These are phyloP conservation scores for Akanthomyces uredinophilus DNA, from an alignment of 2,329 filamentous ascomycete genomes.

Conservation along the genomic window DNA sequence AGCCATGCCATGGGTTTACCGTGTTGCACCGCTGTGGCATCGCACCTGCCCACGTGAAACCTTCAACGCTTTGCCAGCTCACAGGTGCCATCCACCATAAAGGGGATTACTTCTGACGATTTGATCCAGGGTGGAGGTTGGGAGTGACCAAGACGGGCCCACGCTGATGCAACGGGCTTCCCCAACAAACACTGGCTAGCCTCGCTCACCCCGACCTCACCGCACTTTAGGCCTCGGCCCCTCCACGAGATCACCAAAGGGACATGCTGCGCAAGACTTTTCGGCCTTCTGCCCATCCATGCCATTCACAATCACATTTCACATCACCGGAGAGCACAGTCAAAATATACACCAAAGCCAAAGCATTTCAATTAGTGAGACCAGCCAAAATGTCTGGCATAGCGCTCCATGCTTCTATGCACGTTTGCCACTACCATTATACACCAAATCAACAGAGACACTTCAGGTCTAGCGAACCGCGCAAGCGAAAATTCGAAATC, in stretches of 20 bases:
- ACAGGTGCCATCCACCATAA: not conserved
- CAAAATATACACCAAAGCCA: not conserved
- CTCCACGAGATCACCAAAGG: not conserved
- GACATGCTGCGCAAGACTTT: no score
- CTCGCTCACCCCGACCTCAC: constrained; percentile 7
- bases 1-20: not conserved
- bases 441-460: constrained; percentile 6
- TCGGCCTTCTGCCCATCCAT: not conserved
- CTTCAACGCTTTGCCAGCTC: not conserved
- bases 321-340: not conserved
- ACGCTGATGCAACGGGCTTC: not conserved
- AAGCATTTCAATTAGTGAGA: constrained; percentile 4
- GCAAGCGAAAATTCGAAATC: constrained; percentile 6
- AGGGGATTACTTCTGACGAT: not conserved
- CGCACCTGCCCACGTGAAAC: not conserved
- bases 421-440: not conserved
- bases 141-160: not conserved
- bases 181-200: constrained; percentile 10
- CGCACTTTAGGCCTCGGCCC: not conserved
- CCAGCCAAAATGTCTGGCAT: not conserved
- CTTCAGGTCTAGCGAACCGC: constrained; percentile 3
- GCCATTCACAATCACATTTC: not conserved
- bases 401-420: not conserved
- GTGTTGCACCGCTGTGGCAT: not conserved
- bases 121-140: not conserved